These are phyloP conservation scores for Gossypium thurberi DNA, from an alignment of 345 rosid species.

Conservation along the genomic window DNA sequence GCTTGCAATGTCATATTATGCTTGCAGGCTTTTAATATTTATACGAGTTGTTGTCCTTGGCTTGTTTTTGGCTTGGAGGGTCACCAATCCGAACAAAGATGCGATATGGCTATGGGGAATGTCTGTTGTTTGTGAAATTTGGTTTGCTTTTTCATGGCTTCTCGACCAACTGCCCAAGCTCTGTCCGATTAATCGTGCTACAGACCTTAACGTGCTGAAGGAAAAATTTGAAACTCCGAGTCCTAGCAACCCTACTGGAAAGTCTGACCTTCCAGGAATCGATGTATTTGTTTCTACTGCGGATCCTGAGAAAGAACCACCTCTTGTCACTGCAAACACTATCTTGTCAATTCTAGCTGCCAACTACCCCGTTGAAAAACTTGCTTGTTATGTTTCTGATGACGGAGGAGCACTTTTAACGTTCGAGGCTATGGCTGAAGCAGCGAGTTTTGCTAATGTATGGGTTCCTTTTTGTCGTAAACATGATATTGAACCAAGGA, in stretches of 20 bases:
- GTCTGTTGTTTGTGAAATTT: slow-evolving; percentile 93
- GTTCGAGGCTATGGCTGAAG: slow-evolving; percentile 99
- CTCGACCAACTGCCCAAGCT: slow-evolving; percentile 97
- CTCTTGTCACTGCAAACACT: slow-evolving; percentile 94
- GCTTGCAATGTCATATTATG: slow-evolving; percentile 8
- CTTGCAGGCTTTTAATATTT: slow-evolving; percentile 67
- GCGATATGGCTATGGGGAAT: slow-evolving; percentile 97
- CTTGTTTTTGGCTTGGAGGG: slow-evolving; percentile 79
- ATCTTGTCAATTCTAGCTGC: slow-evolving; percentile 93
- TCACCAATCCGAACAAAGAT: slow-evolving; percentile 50
- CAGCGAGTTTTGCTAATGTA: slow-evolving; percentile 84
- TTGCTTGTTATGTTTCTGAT: slow-evolving; percentile 94
- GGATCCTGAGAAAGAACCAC: slow-evolving; percentile 98
- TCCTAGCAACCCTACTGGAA: slow-evolving; percentile 70
- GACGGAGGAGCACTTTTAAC: slow-evolving; percentile 98
- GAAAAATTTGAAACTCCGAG: slow-evolving; percentile 84
- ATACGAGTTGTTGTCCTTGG: slow-evolving; percentile 66
- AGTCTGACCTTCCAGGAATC: slow-evolving; percentile 90
- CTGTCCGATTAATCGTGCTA: slow-evolving; percentile 75
- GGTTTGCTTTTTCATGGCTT: slow-evolving; percentile 98
- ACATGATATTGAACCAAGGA: slow-evolving; percentile 87
- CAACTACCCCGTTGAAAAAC: slow-evolving; percentile 89
- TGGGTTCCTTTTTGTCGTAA: slow-evolving; percentile 99
- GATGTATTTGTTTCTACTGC: slow-evolving; percentile 95
- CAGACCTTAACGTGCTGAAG: slow-evolving; percentile 83